phyloP scores from a whole-genome alignment of 2,329 filamentous ascomycete species.

The Alternaria infectoria region DNA sequence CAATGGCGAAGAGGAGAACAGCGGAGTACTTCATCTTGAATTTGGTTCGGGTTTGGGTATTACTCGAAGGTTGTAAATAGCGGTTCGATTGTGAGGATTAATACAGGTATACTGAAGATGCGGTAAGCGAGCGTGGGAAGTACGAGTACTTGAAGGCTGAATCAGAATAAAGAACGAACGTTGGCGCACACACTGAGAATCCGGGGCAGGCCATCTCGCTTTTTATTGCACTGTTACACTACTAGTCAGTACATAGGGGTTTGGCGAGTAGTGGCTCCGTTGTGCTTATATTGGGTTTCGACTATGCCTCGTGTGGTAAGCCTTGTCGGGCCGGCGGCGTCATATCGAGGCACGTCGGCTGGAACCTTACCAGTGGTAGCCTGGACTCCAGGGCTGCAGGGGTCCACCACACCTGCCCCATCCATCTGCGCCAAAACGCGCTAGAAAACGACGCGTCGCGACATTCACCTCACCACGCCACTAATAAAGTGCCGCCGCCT shows the following conservation, averaged over 20 bases:
- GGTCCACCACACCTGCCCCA: slow-evolving; percentile 19
- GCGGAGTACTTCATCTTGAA: slow-evolving; percentile 54
- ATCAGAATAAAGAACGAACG: slow-evolving; percentile 26
- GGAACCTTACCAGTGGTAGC: slow-evolving; percentile 24
- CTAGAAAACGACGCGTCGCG: slow-evolving; percentile 34
- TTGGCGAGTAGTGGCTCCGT: slow-evolving; percentile 3
- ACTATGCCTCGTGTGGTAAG: slow-evolving; percentile 10
- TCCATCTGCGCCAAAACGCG: slow-evolving; percentile 29
- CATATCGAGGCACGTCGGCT: slow-evolving; percentile 21
- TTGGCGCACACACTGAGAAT: slow-evolving; percentile 17
- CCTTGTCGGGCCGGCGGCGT: slow-evolving; percentile 6
- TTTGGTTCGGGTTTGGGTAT: slow-evolving; percentile 15
- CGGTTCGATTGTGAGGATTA: slow-evolving; percentile 19
- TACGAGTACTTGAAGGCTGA: slow-evolving; percentile 7
- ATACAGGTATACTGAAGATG: slow-evolving; percentile 15
- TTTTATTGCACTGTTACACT: slow-evolving; percentile 15
- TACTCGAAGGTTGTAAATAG: neutral
- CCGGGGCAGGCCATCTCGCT: slow-evolving; percentile 9
- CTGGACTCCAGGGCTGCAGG: slow-evolving; percentile 26
- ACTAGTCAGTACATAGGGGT: slow-evolving; percentile 13
- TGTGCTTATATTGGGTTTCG: slow-evolving; percentile 15
- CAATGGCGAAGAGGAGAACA: slow-evolving; percentile 54
- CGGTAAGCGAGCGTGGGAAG: slow-evolving; percentile 28
- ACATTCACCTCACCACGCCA: slow-evolving; percentile 22
- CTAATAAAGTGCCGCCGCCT: slow-evolving; percentile 15